Conservation (phyloP, 805 yeast species). For the Yarrowia porcina region DNA sequence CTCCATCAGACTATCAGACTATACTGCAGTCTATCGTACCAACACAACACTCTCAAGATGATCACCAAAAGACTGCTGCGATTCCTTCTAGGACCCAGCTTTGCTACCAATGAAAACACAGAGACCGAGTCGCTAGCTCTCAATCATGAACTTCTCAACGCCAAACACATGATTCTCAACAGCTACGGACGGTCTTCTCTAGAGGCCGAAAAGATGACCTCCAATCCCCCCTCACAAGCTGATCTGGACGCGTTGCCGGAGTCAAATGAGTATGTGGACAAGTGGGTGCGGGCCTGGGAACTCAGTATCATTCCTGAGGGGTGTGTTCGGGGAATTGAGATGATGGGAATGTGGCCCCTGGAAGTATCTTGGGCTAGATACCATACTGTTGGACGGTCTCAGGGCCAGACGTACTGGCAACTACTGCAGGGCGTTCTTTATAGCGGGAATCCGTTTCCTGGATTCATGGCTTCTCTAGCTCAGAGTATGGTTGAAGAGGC, state of each 20-base stretch:
- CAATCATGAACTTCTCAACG: constrained; percentile 11
- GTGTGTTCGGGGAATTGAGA: not conserved
- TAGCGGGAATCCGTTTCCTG: constrained; percentile 3
- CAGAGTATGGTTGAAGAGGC: constrained; percentile 16
- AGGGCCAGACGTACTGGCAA: constrained; percentile 21
- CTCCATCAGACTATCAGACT: too few species aligned
- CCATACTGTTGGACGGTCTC: not conserved
- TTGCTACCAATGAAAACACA: constrained; percentile 2
- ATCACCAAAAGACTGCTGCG: constrained; percentile 15
- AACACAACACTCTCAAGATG: not conserved
- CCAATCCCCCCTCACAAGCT: not conserved
- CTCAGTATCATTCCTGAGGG: constrained; percentile 8
- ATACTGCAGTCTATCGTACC: too few species aligned
- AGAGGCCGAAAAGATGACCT: not conserved
- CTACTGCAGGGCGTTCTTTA: not conserved
- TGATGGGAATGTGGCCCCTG: constrained; percentile 18
- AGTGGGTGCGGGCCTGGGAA: constrained; percentile 5
- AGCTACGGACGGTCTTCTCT: constrained; percentile 11
- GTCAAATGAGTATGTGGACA: not conserved
- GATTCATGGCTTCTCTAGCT: not conserved
- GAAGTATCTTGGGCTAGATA: constrained; percentile 21
- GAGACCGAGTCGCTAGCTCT: constrained; percentile 5
- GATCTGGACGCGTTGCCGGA: not conserved
- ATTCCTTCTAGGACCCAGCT: constrained; percentile 7
- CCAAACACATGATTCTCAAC: constrained; percentile 20